Percentiles rank a stretch among this genome's conserved stretches.
phyloP scores from a whole-genome alignment of 2,329 filamentous ascomycete genomes.

The Trichoderma cornu-damae region DNA sequence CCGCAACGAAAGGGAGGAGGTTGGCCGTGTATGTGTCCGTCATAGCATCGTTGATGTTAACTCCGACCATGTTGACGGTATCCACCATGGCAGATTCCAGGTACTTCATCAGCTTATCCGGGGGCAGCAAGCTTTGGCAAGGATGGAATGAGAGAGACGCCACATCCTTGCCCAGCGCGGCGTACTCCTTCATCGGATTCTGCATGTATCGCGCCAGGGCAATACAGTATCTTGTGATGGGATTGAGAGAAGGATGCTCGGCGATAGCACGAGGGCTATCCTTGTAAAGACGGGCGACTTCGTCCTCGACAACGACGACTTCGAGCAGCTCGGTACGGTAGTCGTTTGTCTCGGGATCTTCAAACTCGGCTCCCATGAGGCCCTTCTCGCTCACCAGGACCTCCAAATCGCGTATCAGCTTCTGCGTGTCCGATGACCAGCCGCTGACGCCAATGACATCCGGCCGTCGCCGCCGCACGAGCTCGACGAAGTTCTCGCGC shows the following conservation, averaged over 20 bases:
- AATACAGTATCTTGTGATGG: slow-evolving; percentile 82
- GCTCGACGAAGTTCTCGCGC: slow-evolving; percentile 66
- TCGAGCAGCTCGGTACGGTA: slow-evolving; percentile 76
- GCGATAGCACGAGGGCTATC: slow-evolving; percentile 72
- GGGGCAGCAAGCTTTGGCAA: slow-evolving; percentile 80
- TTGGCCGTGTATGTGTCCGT: slow-evolving; percentile 76
- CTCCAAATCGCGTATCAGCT: slow-evolving; percentile 74
- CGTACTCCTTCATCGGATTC: slow-evolving; percentile 94
- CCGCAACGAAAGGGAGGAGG: slow-evolving; percentile 83
- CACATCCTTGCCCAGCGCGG: slow-evolving; percentile 82
- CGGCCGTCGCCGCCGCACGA: slow-evolving; percentile 73
- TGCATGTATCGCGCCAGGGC: slow-evolving; percentile 88
- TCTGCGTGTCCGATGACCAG: slow-evolving; percentile 80
- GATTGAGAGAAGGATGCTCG: slow-evolving; percentile 75
- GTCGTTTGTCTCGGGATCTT: slow-evolving; percentile 70
- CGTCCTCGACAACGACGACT: slow-evolving; percentile 88
- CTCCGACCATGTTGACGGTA: slow-evolving; percentile 94
- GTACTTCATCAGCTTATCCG: slow-evolving; percentile 79
- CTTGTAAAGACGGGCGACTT: slow-evolving; percentile 94
- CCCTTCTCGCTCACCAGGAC: slow-evolving; percentile 72
- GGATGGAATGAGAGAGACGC: slow-evolving; percentile 82
- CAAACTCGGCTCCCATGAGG: slow-evolving; percentile 74
- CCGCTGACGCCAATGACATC: slow-evolving; percentile 89
- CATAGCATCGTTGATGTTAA: slow-evolving; percentile 91
- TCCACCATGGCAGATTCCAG: slow-evolving; percentile 97